These are phyloP conservation scores for Capsicum rhomboideum DNA, from an alignment of 257 asterid genomes.

Conservation along the genomic window DNA sequence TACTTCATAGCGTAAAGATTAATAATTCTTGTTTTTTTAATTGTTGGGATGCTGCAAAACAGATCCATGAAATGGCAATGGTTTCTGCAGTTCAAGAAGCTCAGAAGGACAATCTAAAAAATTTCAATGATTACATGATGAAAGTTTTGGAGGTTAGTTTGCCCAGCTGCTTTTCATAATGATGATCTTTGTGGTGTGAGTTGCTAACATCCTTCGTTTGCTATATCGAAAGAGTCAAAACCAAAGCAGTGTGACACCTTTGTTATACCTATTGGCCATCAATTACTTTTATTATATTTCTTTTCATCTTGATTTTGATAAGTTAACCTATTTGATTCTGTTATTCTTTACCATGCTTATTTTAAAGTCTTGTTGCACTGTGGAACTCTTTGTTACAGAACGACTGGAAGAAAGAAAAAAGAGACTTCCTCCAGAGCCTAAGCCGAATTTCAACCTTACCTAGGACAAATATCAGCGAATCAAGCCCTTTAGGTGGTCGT, in stretches of 20 bases:
- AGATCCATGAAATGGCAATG: slow-evolving; percentile 99
- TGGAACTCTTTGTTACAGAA: slow-evolving; percentile 43
- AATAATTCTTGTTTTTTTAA: slow-evolving; percentile 3
- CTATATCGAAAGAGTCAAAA: neutral
- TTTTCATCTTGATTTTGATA: neutral
- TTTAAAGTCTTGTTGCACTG: neutral
- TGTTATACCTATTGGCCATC: neutral
- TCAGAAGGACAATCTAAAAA: slow-evolving; percentile 84
- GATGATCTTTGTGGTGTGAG: neutral
- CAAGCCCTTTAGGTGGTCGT: slow-evolving; percentile 34
- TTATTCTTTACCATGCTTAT: neutral
- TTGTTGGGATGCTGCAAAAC: slow-evolving; percentile 17
- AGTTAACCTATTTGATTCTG: neutral
- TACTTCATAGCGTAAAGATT: neutral
- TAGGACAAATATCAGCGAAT: slow-evolving; percentile 48
- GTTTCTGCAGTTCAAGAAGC: slow-evolving; percentile 94
- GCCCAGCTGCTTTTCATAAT: neutral
- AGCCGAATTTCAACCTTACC: slow-evolving; percentile 82
- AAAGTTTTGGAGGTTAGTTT: slow-evolving; percentile 77
- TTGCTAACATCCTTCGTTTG: neutral
- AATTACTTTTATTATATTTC: neutral
- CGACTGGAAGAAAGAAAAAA: slow-evolving; percentile 91
- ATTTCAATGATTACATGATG: slow-evolving; percentile 91
- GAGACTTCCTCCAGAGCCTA: slow-evolving; percentile 85
- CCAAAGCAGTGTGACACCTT: neutral